Conservation (phyloP, 2,329 filamentous ascomycete species). For the Calonectria pseudoturangicola region DNA sequence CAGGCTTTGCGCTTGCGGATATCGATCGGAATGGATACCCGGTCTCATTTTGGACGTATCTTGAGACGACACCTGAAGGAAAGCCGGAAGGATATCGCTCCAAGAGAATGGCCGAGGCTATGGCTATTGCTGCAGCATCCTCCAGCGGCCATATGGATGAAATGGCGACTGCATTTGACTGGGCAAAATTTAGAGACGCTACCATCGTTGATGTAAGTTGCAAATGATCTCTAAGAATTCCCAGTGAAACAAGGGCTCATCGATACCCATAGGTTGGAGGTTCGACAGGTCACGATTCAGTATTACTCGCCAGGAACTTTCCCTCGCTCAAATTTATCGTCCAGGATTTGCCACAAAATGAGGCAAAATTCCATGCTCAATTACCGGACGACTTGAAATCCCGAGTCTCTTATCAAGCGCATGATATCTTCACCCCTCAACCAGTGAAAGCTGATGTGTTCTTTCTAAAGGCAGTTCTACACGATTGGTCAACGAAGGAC, state of each 20-base stretch:
- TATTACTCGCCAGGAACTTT: constrained; percentile 50
- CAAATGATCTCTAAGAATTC: fast-evolving
- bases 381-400: constrained; percentile 2
- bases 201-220: constrained; percentile 54
- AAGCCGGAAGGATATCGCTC: constrained; percentile 43
- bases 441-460: constrained; percentile 67
- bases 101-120: constrained; percentile 43
- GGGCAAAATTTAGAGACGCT: constrained; percentile 50
- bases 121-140: constrained; percentile 34
- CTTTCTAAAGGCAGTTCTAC: constrained; percentile 72
- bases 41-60: constrained; percentile 40
- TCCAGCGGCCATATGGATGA: constrained; percentile 37
- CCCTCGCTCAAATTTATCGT: constrained; percentile 65
- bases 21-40: constrained; percentile 37
- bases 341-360: constrained; percentile 67
- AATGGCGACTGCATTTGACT: constrained; percentile 46
- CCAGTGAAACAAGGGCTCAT: background rate
- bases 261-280: constrained; percentile 50
- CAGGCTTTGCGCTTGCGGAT: constrained; percentile 57
- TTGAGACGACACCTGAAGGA: constrained; percentile 41
- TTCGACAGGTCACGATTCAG: constrained; percentile 51
- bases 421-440: constrained; percentile 64
- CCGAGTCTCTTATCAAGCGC: constrained; percentile 60
- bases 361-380: constrained; percentile 44
- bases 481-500: constrained; percentile 72